Conservation (phyloP, 179 eudicot species). For the Carnegiea gigantea region DNA sequence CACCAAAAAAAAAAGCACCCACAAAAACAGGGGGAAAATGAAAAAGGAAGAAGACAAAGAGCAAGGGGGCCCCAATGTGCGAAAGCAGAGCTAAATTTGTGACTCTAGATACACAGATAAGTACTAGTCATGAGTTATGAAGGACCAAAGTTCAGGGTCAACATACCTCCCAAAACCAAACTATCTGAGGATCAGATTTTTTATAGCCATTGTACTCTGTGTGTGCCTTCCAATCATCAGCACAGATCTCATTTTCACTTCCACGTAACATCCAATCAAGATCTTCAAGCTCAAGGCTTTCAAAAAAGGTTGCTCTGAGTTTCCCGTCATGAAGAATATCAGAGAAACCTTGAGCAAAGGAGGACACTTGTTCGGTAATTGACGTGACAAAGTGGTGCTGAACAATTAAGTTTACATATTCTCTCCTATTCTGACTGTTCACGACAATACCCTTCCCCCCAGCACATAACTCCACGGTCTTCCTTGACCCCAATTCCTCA, state of each 20-base stretch:
- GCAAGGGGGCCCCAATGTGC: not conserved
- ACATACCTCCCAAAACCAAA: conserved; percentile 98
- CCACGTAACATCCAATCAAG: conserved; percentile 87
- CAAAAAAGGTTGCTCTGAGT: conserved; percentile 45
- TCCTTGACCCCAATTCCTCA: conserved; percentile 73
- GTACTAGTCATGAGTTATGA: not conserved
- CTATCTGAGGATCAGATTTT: conserved; percentile 69
- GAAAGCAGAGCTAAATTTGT: not conserved
- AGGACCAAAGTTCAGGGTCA: conserved; percentile 11
- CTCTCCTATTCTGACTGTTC: conserved; percentile 66
- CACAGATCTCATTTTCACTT: conserved; percentile 56
- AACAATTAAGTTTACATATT: conserved; percentile 67
- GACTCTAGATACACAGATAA: not conserved
- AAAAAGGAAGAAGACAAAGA: not conserved
- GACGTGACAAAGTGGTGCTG: conserved; percentile 66
- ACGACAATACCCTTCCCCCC: conserved; percentile 59
- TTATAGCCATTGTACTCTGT: conserved; percentile 78
- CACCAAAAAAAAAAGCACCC: not conserved
- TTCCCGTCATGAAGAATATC: conserved; percentile 52
- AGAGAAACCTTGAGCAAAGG: conserved; percentile 70
- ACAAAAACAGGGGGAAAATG: not conserved
- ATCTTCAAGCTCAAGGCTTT: conserved; percentile 70
- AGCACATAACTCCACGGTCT: conserved; percentile 69
- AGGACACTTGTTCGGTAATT: conserved; percentile 55
- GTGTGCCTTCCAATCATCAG: conserved; percentile 92